Evolutionary conservation across 2,329 filamentous ascomycete species (phyloP).

Genomic region (Pezicula neosporulosa): DNA sequence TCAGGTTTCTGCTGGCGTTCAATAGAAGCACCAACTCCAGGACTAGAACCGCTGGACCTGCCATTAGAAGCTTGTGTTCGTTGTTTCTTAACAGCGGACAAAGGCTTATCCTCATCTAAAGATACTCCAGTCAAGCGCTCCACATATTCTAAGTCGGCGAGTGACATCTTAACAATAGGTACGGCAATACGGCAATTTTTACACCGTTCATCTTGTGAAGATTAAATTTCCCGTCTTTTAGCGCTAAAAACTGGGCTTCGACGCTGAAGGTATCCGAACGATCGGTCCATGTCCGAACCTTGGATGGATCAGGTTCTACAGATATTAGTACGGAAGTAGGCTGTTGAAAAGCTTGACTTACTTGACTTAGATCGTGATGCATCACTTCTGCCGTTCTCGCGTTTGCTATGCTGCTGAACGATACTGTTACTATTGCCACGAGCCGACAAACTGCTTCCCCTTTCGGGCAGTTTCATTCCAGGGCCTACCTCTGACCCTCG

Average conservation of each 20-base stretch:
- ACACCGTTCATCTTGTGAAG: conserved; percentile 97
- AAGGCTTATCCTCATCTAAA: conserved; percentile 85
- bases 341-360: conserved; percentile 42
- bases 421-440: conserved; percentile 63
- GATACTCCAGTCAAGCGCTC: conserved; percentile 84
- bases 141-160: conserved; percentile 92
- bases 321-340: conserved; percentile 16
- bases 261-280: conserved; percentile 95
- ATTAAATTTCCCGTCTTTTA: conserved; percentile 95
- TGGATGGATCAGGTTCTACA: conserved; percentile 75
- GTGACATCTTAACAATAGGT: conserved; percentile 91
- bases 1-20: conserved; percentile 62
- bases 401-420: conserved; percentile 68
- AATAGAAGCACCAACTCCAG: conserved; percentile 56
- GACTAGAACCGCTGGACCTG: conserved; percentile 20
- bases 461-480: conserved; percentile 70
- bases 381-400: conserved; percentile 63
- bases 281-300: conserved; percentile 92
- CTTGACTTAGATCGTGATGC: conserved; percentile 64
- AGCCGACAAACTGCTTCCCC: conserved; percentile 74
- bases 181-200: conserved; percentile 97
- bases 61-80: conserved; percentile 18
- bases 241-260: conserved; percentile 90
- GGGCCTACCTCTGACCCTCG: conserved; percentile 70
- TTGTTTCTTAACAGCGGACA: conserved; percentile 70